Conservation (phyloP, 306 rosid species). For the Geum urbanum region DNA sequence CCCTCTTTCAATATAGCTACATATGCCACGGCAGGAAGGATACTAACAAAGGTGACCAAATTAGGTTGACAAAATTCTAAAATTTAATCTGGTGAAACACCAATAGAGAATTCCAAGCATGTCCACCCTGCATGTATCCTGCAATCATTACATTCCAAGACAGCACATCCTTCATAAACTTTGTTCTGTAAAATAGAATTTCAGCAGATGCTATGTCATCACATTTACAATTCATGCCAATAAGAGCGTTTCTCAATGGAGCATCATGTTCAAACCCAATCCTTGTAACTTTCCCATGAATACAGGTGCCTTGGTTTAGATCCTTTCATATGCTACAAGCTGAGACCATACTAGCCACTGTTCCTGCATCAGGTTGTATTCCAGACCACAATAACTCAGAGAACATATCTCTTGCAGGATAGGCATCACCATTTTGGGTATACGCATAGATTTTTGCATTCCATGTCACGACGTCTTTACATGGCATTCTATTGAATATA, state of each 20-base stretch:
- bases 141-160: conserved; percentile 65
- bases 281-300: conserved; percentile 51
- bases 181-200: conserved; percentile 37
- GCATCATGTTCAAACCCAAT: conserved; percentile 45
- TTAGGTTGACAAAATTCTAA: conserved; percentile 47
- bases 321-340: conserved; percentile 36
- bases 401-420: conserved; percentile 40
- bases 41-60: conserved; percentile 46
- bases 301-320: conserved; percentile 38
- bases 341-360: conserved; percentile 46
- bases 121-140: conserved; percentile 45
- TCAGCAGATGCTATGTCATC: conserved; percentile 49
- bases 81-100: conserved; percentile 44
- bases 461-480: conserved; percentile 64
- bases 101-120: conserved; percentile 42
- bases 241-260: conserved; percentile 49
- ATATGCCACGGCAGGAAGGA: conserved; percentile 59
- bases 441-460: conserved; percentile 58
- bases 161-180: conserved; percentile 36
- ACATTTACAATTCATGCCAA: conserved; percentile 62
- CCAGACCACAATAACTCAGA: conserved; percentile 34
- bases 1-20: conserved; percentile 49
- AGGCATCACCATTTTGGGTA: conserved; percentile 43
- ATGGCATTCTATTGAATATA: conserved; percentile 43
- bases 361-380: conserved; percentile 53